phyloP scores from a whole-genome alignment of 2,329 filamentous ascomycete genomes.

The Cucurbitaria berberidis region DNA sequence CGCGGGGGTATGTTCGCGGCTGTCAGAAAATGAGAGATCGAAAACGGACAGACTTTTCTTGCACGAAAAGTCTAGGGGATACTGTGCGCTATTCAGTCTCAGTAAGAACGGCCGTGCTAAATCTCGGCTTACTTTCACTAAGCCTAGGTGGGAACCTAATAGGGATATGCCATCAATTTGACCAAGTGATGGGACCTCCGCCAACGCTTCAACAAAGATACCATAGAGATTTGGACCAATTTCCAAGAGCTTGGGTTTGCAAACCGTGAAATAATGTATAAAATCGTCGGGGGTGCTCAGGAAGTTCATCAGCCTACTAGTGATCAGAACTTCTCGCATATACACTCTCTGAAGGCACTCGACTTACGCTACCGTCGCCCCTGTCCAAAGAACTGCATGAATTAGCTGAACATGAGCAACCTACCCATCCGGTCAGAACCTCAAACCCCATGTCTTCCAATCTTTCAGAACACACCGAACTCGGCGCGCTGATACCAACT shows the following conservation, averaged over 20 bases:
- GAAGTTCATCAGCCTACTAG: slow-evolving; percentile 17
- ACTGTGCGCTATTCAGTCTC: background rate
- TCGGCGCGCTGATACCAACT: slow-evolving; percentile 22
- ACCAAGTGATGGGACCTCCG: background rate
- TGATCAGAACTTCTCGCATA: background rate
- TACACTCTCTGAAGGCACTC: background rate
- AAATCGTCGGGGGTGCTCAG: slow-evolving; percentile 23
- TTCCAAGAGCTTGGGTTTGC: slow-evolving; percentile 14
- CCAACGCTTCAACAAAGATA: slow-evolving; percentile 9
- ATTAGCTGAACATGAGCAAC: slow-evolving; percentile 24
- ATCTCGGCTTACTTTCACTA: background rate
- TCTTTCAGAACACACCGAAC: slow-evolving; percentile 11
- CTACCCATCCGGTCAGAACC: slow-evolving; percentile 1
- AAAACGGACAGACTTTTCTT: slow-evolving; percentile 15
- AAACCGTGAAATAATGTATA: slow-evolving; percentile 19
- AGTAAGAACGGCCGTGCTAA: background rate
- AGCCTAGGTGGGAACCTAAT: background rate
- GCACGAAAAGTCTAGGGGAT: slow-evolving; percentile 3
- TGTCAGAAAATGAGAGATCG: slow-evolving; percentile 23
- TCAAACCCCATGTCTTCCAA: background rate
- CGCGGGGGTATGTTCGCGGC: slow-evolving; percentile 12
- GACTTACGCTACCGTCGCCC: slow-evolving; percentile 20
- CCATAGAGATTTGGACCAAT: slow-evolving; percentile 18
- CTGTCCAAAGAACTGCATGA: slow-evolving; percentile 26
- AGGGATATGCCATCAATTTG: background rate